A percentile compares a stretch with the other conserved stretches of the same genome.
These are phyloP conservation scores for Abortiporus biennis DNA, from an alignment of 1,284 basidiomycete species.

Conservation along the genomic window DNA sequence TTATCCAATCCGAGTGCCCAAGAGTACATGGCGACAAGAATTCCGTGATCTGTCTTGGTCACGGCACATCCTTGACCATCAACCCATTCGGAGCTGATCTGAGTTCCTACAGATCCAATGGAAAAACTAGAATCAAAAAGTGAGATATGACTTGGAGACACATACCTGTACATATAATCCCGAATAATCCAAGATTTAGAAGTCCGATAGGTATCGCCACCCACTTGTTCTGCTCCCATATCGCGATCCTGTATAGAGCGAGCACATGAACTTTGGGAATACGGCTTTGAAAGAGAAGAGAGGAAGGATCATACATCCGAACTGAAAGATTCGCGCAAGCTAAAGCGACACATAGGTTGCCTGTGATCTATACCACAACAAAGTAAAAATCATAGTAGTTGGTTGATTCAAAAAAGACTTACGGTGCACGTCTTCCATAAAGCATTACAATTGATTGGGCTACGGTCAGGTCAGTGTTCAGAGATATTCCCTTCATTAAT, in stretches of 20 bases:
- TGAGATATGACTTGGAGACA: not conserved
- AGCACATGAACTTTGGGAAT: not conserved
- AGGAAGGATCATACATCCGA: no score
- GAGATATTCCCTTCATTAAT: no score
- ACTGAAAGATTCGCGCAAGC: no score
- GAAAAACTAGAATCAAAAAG: not conserved
- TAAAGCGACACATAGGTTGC: no score
- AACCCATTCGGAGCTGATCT: not conserved
- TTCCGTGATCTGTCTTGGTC: slow-evolving; percentile 44
- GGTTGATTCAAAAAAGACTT: no score
- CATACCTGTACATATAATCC: not conserved
- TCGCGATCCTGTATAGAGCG: not conserved
- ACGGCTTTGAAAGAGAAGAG: no score
- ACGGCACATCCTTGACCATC: slow-evolving; percentile 37
- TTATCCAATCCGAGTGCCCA: not conserved
- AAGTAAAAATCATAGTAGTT: no score
- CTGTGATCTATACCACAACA: no score
- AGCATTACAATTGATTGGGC: slow-evolving; percentile 1
- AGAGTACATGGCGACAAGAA: slow-evolving; percentile 27
- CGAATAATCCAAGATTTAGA: no score
- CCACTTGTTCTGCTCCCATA: not conserved
- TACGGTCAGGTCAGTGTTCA: not conserved
- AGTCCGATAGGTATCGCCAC: no score
- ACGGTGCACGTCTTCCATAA: no score
- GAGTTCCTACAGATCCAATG: not conserved